These are phyloP conservation scores for Fusarium siculi DNA, from an alignment of 2,329 filamentous ascomycete genomes.

Conservation along the genomic window DNA sequence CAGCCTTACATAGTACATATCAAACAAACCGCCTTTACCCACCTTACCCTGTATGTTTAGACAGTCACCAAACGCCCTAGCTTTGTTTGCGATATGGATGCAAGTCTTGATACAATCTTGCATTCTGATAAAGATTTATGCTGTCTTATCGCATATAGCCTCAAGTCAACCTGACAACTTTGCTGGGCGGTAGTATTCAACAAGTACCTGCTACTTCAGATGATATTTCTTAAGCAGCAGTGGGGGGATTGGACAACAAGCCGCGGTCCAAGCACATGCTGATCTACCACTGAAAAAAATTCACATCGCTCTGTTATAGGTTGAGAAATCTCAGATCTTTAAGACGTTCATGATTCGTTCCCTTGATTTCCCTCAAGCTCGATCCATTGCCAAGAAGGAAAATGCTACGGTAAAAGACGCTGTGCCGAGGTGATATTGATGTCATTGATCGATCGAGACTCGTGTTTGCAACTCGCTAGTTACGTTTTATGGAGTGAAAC, in stretches of 20 bases:
- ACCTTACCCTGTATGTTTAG: background rate
- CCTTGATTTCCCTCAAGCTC: background rate
- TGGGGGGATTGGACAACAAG: constrained; percentile 22
- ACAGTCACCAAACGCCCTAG: background rate
- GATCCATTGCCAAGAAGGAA: background rate
- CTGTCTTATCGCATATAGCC: background rate
- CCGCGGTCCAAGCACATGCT: constrained; percentile 19
- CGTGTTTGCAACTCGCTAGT: background rate
- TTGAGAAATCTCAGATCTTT: background rate
- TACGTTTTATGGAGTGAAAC: background rate
- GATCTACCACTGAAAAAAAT: background rate
- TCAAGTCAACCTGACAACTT: background rate
- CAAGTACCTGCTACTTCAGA: constrained; percentile 12
- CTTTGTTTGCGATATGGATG: background rate
- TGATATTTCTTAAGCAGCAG: background rate
- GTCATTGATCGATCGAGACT: constrained; percentile 22
- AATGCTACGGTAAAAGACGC: background rate
- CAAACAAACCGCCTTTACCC: background rate
- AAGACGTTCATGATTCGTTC: background rate
- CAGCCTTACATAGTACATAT: background rate
- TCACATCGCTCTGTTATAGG: background rate
- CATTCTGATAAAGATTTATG: background rate
- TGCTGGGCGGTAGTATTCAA: background rate
- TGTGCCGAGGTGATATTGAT: constrained; percentile 24
- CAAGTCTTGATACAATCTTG: background rate